phyloP scores from a whole-genome alignment of 2,329 filamentous ascomycete genomes.

The Elsinoe arachidis region DNA sequence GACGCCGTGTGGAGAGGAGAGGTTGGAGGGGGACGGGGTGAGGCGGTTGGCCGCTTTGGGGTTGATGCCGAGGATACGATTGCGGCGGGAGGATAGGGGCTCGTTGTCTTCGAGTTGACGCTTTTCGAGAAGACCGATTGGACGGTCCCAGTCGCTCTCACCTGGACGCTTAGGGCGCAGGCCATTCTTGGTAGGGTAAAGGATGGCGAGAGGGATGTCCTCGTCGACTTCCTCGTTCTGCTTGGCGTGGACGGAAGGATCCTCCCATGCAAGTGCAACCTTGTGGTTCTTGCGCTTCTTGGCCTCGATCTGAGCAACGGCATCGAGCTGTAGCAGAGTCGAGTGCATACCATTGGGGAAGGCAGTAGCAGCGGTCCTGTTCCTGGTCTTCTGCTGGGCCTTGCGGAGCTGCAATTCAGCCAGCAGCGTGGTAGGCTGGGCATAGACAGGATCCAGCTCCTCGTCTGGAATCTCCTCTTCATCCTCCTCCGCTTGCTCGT shows the following conservation, averaged over 20 bases:
- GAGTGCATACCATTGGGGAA: constrained; percentile 76
- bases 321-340: constrained; percentile 82
- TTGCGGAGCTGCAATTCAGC: constrained; percentile 90
- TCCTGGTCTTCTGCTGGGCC: constrained; percentile 74
- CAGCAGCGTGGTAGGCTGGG: constrained; percentile 78
- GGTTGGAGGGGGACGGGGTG: background rate
- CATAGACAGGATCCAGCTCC: constrained; percentile 48
- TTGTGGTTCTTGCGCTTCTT: constrained; percentile 64
- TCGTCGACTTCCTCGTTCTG: constrained; percentile 41
- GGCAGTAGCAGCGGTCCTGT: constrained; percentile 54
- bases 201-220: constrained; percentile 76
- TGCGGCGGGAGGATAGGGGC: constrained; percentile 68
- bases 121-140: constrained; percentile 67
- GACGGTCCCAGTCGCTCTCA: constrained; percentile 46
- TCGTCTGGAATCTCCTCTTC: constrained; percentile 32
- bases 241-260: constrained; percentile 35
- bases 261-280: constrained; percentile 87
- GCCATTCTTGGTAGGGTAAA: constrained; percentile 56
- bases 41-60: constrained; percentile 13
- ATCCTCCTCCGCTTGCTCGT: constrained; percentile 38
- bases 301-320: constrained; percentile 76
- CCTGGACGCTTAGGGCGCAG: constrained; percentile 29
- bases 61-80: constrained; percentile 58
- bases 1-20: background rate
- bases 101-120: constrained; percentile 88